These are phyloP conservation scores for Pythium monospermum DNA, from an alignment of 352 stramenopile species.

Conservation along the genomic window DNA sequence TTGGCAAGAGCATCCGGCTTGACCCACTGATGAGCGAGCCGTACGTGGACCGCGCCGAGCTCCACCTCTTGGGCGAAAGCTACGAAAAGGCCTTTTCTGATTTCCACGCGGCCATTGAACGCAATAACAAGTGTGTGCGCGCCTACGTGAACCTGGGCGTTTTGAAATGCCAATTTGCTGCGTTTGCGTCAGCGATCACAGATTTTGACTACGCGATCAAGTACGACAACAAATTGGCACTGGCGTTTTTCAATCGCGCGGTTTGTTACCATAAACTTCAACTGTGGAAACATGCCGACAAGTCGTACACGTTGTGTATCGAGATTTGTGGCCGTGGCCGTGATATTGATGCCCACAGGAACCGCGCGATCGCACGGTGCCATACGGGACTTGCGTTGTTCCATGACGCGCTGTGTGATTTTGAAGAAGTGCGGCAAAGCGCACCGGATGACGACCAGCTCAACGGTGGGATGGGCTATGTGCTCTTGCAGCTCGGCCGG, in stretches of 20 bases:
- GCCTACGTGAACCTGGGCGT: slow-evolving; percentile 59
- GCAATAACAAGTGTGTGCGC: slow-evolving; percentile 41
- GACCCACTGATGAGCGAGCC: slow-evolving; percentile 48
- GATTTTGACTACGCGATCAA: slow-evolving; percentile 68
- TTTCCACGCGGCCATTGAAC: slow-evolving; percentile 44
- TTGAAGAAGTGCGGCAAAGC: slow-evolving; percentile 59
- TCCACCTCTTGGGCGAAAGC: slow-evolving; percentile 57
- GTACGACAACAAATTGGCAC: slow-evolving; percentile 28
- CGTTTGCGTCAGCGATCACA: slow-evolving; percentile 53
- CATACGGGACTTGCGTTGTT: slow-evolving; percentile 40
- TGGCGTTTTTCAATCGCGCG: slow-evolving; percentile 60
- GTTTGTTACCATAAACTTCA: slow-evolving; percentile 66
- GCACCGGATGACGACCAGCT: slow-evolving; percentile 69
- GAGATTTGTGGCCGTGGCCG: slow-evolving; percentile 28
- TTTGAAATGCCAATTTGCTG: slow-evolving; percentile 74
- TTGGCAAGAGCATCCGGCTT: slow-evolving; percentile 57
- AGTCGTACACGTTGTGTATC: slow-evolving; percentile 57
- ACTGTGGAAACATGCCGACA: slow-evolving; percentile 60
- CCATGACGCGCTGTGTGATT: slow-evolving; percentile 51
- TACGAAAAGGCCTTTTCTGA: slow-evolving; percentile 60
- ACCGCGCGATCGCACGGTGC: slow-evolving; percentile 60
- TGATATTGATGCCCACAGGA: slow-evolving; percentile 52
- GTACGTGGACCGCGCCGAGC: slow-evolving; percentile 64
- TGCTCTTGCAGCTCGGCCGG: slow-evolving; percentile 59
- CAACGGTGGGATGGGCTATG: slow-evolving; percentile 57